Evolutionary conservation across 2,329 filamentous ascomycete genomes (phyloP), one percentile per base, ranked within the genome.

Genomic region (Aulographum hederae): DNA sequence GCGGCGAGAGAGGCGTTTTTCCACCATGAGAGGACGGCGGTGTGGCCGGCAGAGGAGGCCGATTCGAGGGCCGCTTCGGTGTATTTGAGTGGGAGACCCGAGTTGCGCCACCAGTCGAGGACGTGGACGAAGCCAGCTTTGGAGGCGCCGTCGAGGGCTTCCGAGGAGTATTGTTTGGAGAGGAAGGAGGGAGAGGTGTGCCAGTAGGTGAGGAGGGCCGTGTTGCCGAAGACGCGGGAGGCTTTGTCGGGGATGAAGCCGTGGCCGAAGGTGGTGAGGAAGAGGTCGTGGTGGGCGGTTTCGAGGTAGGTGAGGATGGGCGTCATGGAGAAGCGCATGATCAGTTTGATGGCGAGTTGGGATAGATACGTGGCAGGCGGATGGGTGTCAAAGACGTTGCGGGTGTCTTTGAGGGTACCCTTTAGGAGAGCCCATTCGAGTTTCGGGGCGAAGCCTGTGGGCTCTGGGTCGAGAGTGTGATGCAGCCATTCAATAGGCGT

Each of bases 21-120:
- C 86, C 86, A 95, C 86, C 86, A 95, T 43, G 91, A 77, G 2
- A 95, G 65, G 1, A 94, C 82, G 5, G 72, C 60, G n/a, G 93
- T 63, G 40, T 89, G 78, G 5, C 85, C 84, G 45, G 81, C 77
- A 3, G 74, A 74, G 36, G 78, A 86, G 18, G 86, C 85, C 45
- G 85, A 78, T 52, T 94, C 86, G 13, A 95, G 67, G 0, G 86
- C 81, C 4, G 73, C 67, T 49, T 93, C 82, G 8, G 79, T 92
- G 52, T 89, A 93, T 41, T 80, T 76, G 14, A 94, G 63, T 2
- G 75, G 71, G 2, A 94, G 62, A 1, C 78, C 78, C 0, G 77
- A 81, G 15, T 76, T 67, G 48, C 78, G 78, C 86, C 86, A 95
- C 79, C 82, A 92, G 45, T 93, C 79, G 1, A 95, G 65, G 0